Evolutionary conservation across 2,329 filamentous ascomycete species (phyloP), one percentile per base, ranked within the genome.

Genomic region (Passalora sequoiae): DNA sequence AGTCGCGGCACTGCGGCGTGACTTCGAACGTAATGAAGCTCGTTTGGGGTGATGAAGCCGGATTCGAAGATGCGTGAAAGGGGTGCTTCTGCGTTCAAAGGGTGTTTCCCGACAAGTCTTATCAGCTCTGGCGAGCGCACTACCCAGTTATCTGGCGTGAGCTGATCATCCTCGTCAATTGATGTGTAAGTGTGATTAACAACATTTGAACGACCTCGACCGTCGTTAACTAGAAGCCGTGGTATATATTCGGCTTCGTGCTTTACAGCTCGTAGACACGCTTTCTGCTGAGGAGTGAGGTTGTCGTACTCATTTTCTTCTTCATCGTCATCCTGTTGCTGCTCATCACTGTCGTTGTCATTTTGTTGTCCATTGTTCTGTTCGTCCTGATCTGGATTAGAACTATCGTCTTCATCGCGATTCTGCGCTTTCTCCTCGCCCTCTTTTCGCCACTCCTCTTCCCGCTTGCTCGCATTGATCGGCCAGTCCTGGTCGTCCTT

Each of bases 141-240:
- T 2, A 77, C 61, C 74, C 73, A 77, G 45, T 75, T 76, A 54
- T 77, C 73, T 0, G 73, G 73, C 2, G 68, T 69, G 47, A 72
- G 72, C 31, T 75, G 71, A 47, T 77, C 74, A 2, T 64, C 60
- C 50, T 74, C 72, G 38, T 75, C 69, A 41, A 76, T 69, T 5
- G 59, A 57, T 6, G 68, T 60, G 1, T 57, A 54, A 0, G 53
- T 59, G 1, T 59, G 46, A 10, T 61, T 60, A 13, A 61, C 50
- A 1, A 49, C 57, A 21, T 65, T 58, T 7, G 69, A 68, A 12
- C 65, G 68, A 4, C 58, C 57, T 40, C 64, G 67, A 13, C 71
- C 71, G 30, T 71, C 62, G 38, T 75, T 73, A 30, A 64, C 58
- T 38, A 67, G 57, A 1, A 75, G 59, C 1, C 53, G 59, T 13